Evolutionary conservation across 331 rosid species (phyloP).

Genomic region (Telfairia occidentalis): DNA sequence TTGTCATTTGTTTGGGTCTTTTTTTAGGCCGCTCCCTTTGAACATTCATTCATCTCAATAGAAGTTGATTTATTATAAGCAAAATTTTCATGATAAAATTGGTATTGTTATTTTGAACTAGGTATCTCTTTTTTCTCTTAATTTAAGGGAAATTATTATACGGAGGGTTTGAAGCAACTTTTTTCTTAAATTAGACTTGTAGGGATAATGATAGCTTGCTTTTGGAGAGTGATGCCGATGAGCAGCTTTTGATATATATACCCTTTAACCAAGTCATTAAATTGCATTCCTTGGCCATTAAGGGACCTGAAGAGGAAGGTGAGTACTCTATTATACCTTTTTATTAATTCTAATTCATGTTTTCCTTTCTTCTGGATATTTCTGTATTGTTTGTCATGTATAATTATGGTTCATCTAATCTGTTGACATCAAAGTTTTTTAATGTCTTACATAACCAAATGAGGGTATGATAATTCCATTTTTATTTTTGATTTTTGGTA

Average conservation of each 20-base stretch:
- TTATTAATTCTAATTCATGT: neutral
- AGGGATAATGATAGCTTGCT: constrained; percentile 88
- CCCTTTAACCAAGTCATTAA: constrained; percentile 86
- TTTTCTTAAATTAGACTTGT: constrained; percentile 44
- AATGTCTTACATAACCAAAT: neutral
- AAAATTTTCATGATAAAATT: neutral
- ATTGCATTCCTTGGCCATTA: constrained; percentile 51
- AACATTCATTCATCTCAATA: neutral
- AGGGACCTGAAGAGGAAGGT: constrained; percentile 95
- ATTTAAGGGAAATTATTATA: neutral
- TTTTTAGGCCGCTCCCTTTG: neutral
- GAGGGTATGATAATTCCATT: neutral
- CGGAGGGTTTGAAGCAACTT: neutral
- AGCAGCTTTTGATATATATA: constrained; percentile 82
- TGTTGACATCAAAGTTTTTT: neutral
- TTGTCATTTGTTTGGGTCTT: neutral
- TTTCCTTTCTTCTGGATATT: neutral
- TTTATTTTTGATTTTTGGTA: neutral
- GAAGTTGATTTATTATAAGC: neutral
- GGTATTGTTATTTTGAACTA: too few species aligned
- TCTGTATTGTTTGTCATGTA: neutral
- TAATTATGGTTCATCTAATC: neutral
- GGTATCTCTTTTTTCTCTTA: neutral
- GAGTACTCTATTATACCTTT: neutral
- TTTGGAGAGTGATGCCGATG: constrained; percentile 96